These are phyloP conservation scores for Dictyostelium discoideum DNA, from an alignment of 78 protist genomes.

Conservation along the genomic window DNA sequence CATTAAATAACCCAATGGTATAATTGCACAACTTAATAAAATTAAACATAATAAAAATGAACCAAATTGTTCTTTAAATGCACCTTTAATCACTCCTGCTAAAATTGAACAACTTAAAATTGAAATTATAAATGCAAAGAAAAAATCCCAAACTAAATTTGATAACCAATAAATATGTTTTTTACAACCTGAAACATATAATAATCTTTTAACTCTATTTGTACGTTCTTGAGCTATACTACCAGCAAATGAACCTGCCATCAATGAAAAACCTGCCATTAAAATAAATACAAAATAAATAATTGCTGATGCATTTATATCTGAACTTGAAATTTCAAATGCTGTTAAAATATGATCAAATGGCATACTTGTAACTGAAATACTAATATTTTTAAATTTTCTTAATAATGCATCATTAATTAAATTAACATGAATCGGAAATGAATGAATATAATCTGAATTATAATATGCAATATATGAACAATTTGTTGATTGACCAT, in stretches of 20 bases:
- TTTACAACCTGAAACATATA: slow-evolving; percentile 64
- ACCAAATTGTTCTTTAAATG: neutral
- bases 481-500: neutral
- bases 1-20: slow-evolving; percentile 39
- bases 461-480: neutral
- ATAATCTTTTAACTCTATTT: slow-evolving; percentile 20
- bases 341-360: slow-evolving; percentile 18
- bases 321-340: neutral
- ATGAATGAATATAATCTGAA: neutral
- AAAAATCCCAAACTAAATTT: slow-evolving; percentile 50
- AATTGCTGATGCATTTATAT: slow-evolving; percentile 3
- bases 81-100: neutral
- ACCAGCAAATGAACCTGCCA: slow-evolving; percentile 34
- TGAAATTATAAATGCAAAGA: neutral
- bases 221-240: slow-evolving; percentile 28
- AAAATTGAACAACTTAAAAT: neutral
- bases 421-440: slow-evolving; percentile 39
- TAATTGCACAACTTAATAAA: neutral
- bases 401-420: slow-evolving; percentile 19
- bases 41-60: neutral
- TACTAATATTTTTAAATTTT: neutral
- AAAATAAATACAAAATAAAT: slow-evolving; percentile 10
- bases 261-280: slow-evolving; percentile 9
- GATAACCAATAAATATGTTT: slow-evolving; percentile 52
- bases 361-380: slow-evolving; percentile 19